Conservation (phyloP, 768 basidiomycete species). For the Dioszegia aurantiaca region DNA sequence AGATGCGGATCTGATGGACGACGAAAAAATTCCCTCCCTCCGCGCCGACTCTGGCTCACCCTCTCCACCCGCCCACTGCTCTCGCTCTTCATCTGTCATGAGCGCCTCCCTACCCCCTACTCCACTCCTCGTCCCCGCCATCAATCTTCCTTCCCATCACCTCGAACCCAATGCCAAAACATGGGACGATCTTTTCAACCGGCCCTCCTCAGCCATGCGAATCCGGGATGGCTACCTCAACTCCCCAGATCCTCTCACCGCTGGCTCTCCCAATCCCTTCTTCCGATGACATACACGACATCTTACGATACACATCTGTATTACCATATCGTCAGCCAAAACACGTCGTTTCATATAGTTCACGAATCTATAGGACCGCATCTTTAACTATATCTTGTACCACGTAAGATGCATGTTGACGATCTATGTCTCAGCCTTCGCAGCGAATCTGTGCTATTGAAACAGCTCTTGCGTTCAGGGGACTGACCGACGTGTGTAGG, state of each 20-base stretch:
- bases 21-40: constrained; percentile 38
- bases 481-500: too few species aligned
- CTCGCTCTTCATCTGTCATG: constrained; percentile 29
- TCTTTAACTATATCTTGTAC: too few species aligned
- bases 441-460: too few species aligned
- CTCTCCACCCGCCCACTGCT: constrained; percentile 32
- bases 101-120: constrained; percentile 40
- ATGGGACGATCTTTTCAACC: constrained; percentile 17
- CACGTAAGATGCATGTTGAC: background rate
- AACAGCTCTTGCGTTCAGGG: too few species aligned
- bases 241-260: constrained; percentile 6
- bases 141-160: background rate
- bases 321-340: background rate
- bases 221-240: background rate
- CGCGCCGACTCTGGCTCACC: constrained; percentile 42
- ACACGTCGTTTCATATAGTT: too few species aligned
- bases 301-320: background rate
- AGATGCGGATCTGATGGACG: constrained; percentile 20
- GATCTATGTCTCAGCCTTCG: too few species aligned
- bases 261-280: constrained; percentile 7
- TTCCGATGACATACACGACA: background rate
- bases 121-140: constrained; percentile 22
- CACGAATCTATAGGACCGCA: too few species aligned
- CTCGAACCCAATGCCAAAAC: background rate
- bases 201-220: background rate